phyloP scores from a whole-genome alignment of 441 rosid species.

The Jatropha multifida region DNA sequence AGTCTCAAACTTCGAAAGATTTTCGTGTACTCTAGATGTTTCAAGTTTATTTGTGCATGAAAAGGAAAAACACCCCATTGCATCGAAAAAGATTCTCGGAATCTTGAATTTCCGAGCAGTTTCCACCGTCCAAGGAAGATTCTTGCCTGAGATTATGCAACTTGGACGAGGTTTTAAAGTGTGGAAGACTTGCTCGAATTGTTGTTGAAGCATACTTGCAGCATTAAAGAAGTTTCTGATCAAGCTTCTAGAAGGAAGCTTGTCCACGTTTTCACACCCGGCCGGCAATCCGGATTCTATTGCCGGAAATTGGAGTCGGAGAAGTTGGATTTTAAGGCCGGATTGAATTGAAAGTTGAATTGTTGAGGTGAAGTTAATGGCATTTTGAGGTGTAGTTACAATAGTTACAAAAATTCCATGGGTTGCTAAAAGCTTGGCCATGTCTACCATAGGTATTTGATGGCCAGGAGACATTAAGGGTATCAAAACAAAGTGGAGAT shows the following conservation, averaged over 20 bases:
- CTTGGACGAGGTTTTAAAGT: slow-evolving; percentile 33
- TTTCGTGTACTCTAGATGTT: slow-evolving; percentile 15
- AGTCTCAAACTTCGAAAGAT: slow-evolving; percentile 28
- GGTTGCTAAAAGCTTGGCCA: slow-evolving; percentile 37
- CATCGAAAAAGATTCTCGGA: slow-evolving; percentile 44
- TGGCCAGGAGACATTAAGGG: slow-evolving; percentile 47
- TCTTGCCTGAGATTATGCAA: slow-evolving; percentile 43
- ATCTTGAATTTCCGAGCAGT: slow-evolving; percentile 39
- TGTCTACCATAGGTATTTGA: slow-evolving; percentile 43
- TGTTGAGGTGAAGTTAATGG: slow-evolving; percentile 20
- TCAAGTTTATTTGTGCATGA: slow-evolving; percentile 29
- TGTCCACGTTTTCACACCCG: slow-evolving; percentile 38
- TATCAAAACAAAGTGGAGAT: slow-evolving; percentile 42
- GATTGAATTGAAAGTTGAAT: slow-evolving; percentile 26
- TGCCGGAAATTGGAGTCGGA: slow-evolving; percentile 29
- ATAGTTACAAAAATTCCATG: slow-evolving; percentile 32
- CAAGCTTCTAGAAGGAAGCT: slow-evolving; percentile 31
- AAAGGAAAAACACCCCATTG: slow-evolving; percentile 36
- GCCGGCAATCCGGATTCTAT: slow-evolving; percentile 31
- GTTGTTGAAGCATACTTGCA: slow-evolving; percentile 26
- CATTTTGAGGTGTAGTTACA: slow-evolving; percentile 37
- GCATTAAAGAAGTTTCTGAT: slow-evolving; percentile 31
- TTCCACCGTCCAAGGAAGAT: slow-evolving; percentile 34
- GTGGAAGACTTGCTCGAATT: slow-evolving; percentile 26
- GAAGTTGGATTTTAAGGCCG: slow-evolving; percentile 28